These are phyloP conservation scores for Aspergillus ustus DNA, from an alignment of 2,329 filamentous ascomycete species.

Conservation along the genomic window DNA sequence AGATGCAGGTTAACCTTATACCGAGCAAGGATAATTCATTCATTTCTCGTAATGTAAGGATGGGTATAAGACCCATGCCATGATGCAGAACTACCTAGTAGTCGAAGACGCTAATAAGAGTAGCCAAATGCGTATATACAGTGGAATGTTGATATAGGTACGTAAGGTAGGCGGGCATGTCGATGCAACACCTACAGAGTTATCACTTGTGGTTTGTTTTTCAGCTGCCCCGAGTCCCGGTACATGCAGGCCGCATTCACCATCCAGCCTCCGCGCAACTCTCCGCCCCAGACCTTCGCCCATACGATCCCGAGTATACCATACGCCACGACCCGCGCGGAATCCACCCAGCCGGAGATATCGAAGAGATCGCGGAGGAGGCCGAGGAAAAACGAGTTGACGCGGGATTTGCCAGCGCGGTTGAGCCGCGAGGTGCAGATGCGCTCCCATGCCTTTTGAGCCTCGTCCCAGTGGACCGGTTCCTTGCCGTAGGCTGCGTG, in stretches of 20 bases:
- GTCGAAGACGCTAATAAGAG: no score
- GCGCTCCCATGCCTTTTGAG: conserved; percentile 73
- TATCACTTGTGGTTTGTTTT: conserved; percentile 46
- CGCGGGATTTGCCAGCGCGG: conserved; percentile 29
- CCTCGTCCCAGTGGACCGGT: conserved; percentile 73
- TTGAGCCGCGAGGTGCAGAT: conserved; percentile 52
- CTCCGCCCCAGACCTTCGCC: conserved; percentile 63
- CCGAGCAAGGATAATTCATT: no score
- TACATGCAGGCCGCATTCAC: conserved; percentile 63
- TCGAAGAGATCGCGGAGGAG: conserved; percentile 44
- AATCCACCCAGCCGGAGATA: conserved; percentile 51
- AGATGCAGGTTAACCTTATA: no score
- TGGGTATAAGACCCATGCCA: no score
- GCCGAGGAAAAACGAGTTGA: conserved; percentile 32
- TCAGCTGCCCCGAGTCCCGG: conserved; percentile 39
- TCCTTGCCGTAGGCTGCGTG: conserved; percentile 76
- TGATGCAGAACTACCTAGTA: no score
- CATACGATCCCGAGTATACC: conserved; percentile 63
- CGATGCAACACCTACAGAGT: conserved; percentile 17
- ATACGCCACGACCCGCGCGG: conserved; percentile 56
- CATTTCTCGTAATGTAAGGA: no score
- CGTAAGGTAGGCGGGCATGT: no score
- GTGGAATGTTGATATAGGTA: no score
- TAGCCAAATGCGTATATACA: no score
- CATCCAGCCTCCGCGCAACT: conserved; percentile 55